A percentile compares a stretch with the other conserved stretches of the same genome.
These are phyloP conservation scores for Calonectria pseudoreteaudii DNA, from an alignment of 2,329 filamentous ascomycete species.

Conservation along the genomic window DNA sequence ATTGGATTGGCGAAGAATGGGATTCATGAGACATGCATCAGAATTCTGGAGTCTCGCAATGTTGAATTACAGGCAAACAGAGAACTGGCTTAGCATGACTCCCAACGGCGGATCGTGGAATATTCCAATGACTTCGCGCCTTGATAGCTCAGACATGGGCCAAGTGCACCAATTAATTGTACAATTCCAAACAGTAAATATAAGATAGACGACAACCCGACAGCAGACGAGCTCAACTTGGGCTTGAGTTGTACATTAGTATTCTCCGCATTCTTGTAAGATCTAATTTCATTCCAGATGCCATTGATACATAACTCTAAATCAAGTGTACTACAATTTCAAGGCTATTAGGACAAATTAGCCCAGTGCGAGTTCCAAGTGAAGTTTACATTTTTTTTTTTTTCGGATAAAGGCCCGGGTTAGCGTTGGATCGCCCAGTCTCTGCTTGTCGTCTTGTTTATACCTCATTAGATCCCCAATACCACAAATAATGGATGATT, in stretches of 20 bases:
- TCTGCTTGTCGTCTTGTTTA: background rate
- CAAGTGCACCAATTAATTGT: constrained; percentile 19
- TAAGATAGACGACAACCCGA: background rate
- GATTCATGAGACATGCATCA: constrained; percentile 7
- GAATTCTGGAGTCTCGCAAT: constrained; percentile 13
- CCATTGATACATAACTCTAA: too few relatives aligned
- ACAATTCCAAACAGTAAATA: constrained; percentile 5
- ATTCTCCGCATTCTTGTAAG: too few relatives aligned
- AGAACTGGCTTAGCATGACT: background rate
- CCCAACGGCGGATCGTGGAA: background rate
- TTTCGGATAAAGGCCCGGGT: too few relatives aligned
- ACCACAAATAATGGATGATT: background rate
- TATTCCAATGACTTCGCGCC: background rate
- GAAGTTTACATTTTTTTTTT: too few relatives aligned
- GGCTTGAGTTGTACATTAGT: too few relatives aligned
- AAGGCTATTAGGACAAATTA: too few relatives aligned
- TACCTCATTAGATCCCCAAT: background rate
- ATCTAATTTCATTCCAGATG: too few relatives aligned
- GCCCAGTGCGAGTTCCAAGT: too few relatives aligned
- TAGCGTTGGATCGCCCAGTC: too few relatives aligned
- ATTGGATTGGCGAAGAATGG: background rate
- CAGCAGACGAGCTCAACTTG: too few relatives aligned
- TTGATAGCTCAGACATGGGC: constrained; percentile 11
- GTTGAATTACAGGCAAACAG: background rate
- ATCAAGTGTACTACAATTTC: too few relatives aligned